Evolutionary conservation across 1,284 basidiomycete genomes (phyloP), one percentile per base, ranked within the genome.

Genomic region (Albatrellus sp.): DNA sequence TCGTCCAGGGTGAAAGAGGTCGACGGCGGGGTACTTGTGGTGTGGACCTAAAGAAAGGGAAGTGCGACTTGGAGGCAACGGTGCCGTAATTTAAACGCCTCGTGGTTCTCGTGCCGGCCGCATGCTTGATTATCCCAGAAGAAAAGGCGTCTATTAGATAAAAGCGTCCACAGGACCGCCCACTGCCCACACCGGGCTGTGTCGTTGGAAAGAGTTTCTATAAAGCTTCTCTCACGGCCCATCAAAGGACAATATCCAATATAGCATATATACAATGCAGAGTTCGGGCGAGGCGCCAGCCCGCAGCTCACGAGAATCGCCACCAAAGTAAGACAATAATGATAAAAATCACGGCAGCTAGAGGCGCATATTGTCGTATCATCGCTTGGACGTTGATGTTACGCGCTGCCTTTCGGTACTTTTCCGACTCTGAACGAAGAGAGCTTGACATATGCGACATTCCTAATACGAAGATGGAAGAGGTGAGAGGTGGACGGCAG

Each of bases 371-470:
- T 62, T 98, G 91, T 50, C 94, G 81, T 53, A 96, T 65, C 77
- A 98, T 81, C 6, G 92, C 90, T 54, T 96, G 79, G 41, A 94
- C 60, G 60, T 98, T 98, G 64, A 98, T 90, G 58, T 97, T 90
- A 52, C 89, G 73, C 20, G 94, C 92, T 12, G 92, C 91, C 65
- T 90, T 94, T 47, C 94, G 79, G 65, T 98, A 99, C 65, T 91
- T 98, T 66, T 96, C 88, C 24, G 92, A 96, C 65, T 99, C 94
- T 44, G 93, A 89, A 41, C 91, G 81, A 40, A 99, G 70, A n/a
- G 91, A 96, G 1, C 88, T 90, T n/a, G 93, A 98, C 51, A 98
- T 72, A 59, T 92, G 87, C 19, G 92, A 97, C 94, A 98, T 98
- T 59, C 84, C 90, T 93, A 1, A 53, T 44, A 31, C 34, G 37